These are phyloP conservation scores for Daldinia eschscholtzii DNA, from an alignment of 2,329 filamentous ascomycete species.

Conservation along the genomic window DNA sequence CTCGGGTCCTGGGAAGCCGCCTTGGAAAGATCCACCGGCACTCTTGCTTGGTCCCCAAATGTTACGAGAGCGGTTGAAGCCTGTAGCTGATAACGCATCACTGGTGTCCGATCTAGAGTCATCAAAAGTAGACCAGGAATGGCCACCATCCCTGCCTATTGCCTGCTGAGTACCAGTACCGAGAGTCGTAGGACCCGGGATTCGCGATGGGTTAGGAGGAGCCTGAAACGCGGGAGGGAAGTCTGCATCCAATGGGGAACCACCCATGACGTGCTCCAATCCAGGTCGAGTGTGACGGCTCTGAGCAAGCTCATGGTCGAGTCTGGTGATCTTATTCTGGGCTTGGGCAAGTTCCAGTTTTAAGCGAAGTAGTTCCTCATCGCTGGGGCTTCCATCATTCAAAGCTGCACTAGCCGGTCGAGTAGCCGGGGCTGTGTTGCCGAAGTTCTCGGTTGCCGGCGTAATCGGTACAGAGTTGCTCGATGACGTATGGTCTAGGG, in stretches of 20 bases:
- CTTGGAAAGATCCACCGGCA: slow-evolving; percentile 44
- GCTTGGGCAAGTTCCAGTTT: slow-evolving; percentile 79
- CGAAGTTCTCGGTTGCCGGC: slow-evolving; percentile 68
- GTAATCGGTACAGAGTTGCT: slow-evolving; percentile 73
- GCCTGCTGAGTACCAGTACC: slow-evolving; percentile 55
- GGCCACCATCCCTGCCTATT: slow-evolving; percentile 56
- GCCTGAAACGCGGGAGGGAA: slow-evolving; percentile 44
- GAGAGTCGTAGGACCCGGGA: slow-evolving; percentile 40
- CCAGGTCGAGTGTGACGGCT: slow-evolving; percentile 72
- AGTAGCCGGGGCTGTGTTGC: slow-evolving; percentile 62
- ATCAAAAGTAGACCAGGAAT: slow-evolving; percentile 66
- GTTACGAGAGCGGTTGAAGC: slow-evolving; percentile 66
- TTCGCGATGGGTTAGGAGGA: slow-evolving; percentile 52
- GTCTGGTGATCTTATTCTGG: slow-evolving; percentile 75
- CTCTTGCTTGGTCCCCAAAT: slow-evolving; percentile 68
- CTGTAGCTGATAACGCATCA: slow-evolving; percentile 64
- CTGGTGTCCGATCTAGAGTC: slow-evolving; percentile 69
- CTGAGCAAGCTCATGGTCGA: slow-evolving; percentile 78
- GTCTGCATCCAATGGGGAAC: slow-evolving; percentile 49
- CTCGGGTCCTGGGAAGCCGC: slow-evolving; percentile 52
- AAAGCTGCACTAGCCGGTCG: slow-evolving; percentile 65
- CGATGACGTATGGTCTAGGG: slow-evolving; percentile 63
- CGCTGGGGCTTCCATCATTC: slow-evolving; percentile 57
- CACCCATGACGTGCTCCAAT: slow-evolving; percentile 60
- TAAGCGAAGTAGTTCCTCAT: slow-evolving; percentile 74